A percentile compares a stretch with the other conserved stretches of the same genome.
Conservation (phyloP, 176 grass and related monocot species). For the Oryza coarctata region DNA sequence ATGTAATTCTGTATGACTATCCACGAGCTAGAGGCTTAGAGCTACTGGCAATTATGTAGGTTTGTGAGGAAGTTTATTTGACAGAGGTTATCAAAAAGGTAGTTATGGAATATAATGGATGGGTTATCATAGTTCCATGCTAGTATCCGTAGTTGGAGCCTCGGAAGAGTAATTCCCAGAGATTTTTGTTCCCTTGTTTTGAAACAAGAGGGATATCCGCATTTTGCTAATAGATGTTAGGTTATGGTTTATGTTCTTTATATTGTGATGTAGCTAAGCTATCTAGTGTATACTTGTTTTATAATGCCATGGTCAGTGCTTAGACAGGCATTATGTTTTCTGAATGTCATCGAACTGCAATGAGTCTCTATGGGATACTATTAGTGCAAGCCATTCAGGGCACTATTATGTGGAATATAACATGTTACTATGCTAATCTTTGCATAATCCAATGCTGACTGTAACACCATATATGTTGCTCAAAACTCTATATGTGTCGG, state of each 20-base stretch:
- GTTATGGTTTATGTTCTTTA: background rate
- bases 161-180: background rate
- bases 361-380: background rate
- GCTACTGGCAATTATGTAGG: background rate
- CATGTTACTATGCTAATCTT: conserved; percentile 14
- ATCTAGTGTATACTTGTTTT: background rate
- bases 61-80: background rate
- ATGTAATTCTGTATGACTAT: background rate
- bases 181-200: background rate
- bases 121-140: background rate
- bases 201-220: background rate
- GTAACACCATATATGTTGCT: conserved; percentile 1
- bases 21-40: background rate
- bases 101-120: background rate
- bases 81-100: background rate
- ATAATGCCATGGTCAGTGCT: background rate
- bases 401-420: background rate
- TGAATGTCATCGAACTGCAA: background rate
- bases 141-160: background rate
- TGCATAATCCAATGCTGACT: background rate
- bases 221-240: too few species aligned
- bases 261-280: background rate
- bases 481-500: background rate
- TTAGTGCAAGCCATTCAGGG: background rate
- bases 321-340: background rate